Evolutionary conservation across 768 basidiomycete genomes (phyloP).

Genomic region (Sutorius australiensis): DNA sequence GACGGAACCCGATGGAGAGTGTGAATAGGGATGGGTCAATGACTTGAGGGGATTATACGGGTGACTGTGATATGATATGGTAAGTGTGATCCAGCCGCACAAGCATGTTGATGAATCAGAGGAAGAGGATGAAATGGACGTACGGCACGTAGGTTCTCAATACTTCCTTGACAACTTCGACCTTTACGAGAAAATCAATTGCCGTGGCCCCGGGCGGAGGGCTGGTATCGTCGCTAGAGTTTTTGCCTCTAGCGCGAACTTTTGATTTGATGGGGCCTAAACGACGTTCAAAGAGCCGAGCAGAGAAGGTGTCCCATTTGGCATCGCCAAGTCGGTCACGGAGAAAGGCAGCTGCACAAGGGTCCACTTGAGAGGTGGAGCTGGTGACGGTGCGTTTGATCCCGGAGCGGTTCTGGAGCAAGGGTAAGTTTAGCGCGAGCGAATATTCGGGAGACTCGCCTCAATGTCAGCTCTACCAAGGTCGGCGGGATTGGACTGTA

Average conservation of each 20-base stretch:
- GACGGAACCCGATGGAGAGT: conserved; percentile 41
- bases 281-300: conserved; percentile 45
- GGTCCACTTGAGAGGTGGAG: conserved; percentile 35
- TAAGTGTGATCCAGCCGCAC: conserved; percentile 19
- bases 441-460: conserved; percentile 6
- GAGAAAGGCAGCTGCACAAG: conserved; percentile 43
- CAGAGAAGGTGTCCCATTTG: conserved; percentile 45
- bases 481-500: conserved; percentile 33
- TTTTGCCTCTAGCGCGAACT: conserved; percentile 31
- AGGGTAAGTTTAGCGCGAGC: conserved; percentile 11
- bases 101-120: conserved; percentile 4
- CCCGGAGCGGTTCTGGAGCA: conserved; percentile 24
- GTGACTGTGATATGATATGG: conserved; percentile 36
- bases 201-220: conserved; percentile 38
- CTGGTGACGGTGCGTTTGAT: conserved; percentile 23
- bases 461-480: conserved; percentile 23
- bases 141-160: conserved; percentile 47
- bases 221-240: conserved; percentile 24
- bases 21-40: conserved; percentile 37
- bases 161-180: conserved; percentile 49
- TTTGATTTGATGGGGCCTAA: conserved; percentile 38
- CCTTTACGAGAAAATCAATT: conserved; percentile 51
- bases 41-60: conserved; percentile 52
- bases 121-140: conserved; percentile 20
- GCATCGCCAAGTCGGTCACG: conserved; percentile 41